phyloP scores from a whole-genome alignment of 805 yeast genomes.

The Jamesozyma spencerorum region DNA sequence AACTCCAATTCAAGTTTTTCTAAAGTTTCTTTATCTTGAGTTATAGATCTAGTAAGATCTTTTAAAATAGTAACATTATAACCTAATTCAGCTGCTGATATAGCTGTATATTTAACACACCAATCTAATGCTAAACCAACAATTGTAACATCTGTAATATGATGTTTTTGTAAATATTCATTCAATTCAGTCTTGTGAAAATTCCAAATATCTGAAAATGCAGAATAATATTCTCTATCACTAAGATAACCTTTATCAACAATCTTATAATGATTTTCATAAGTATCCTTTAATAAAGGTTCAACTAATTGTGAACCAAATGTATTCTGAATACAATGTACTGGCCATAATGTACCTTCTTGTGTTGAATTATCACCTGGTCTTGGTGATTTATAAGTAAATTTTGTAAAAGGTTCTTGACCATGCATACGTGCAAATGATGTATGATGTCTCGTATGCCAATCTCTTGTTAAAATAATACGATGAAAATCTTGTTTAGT shows the following conservation, averaged over 20 bases:
- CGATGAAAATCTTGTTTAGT: conserved; percentile 45
- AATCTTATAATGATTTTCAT: conserved; percentile 31
- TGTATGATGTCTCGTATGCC: conserved; percentile 75
- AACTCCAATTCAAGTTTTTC: no score
- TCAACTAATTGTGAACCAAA: conserved; percentile 50
- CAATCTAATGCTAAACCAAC: conserved; percentile 84
- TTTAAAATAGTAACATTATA: conserved; percentile 54
- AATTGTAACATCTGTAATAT: conserved; percentile 52
- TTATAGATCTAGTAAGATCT: conserved; percentile 49
- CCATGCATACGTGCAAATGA: conserved; percentile 72
- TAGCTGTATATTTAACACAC: conserved; percentile 73
- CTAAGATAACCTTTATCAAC: conserved; percentile 63
- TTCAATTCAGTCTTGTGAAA: conserved; percentile 59
- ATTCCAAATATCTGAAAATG: conserved; percentile 74
- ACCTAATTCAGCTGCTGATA: conserved; percentile 55
- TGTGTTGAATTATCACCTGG: conserved; percentile 30
- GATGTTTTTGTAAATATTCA: conserved; percentile 35
- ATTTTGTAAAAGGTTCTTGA: conserved; percentile 40
- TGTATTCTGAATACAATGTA: conserved; percentile 72
- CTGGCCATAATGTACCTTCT: conserved; percentile 67
- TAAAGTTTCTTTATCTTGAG: conserved; percentile 34
- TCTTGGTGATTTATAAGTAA: conserved; percentile 45
- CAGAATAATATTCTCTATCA: conserved; percentile 81
- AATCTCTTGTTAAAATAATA: conserved; percentile 70
- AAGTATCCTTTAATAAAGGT: conserved; percentile 28